Percentiles rank a stretch among this genome's conserved stretches.
phyloP scores from a whole-genome alignment of 2,329 filamentous ascomycete genomes.

The Podosphaera xanthii region DNA sequence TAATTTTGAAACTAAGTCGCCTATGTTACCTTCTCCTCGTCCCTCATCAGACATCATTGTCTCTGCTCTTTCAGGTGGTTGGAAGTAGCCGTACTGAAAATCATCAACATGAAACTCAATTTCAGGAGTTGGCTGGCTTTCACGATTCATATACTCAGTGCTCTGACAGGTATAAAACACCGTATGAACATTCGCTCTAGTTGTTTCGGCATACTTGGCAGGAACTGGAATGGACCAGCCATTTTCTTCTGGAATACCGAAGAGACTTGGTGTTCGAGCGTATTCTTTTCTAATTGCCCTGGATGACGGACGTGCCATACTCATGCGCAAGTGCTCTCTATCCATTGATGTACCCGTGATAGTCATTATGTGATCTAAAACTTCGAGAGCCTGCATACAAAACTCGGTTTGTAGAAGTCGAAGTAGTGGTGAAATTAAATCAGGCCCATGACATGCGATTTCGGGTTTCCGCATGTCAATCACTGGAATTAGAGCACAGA shows the following conservation, averaged over 20 bases:
- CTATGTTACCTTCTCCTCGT: conserved; percentile 48
- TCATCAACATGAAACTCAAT: conserved; percentile 84
- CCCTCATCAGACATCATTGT: conserved; percentile 71
- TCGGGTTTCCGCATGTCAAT: conserved; percentile 86
- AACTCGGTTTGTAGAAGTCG: conserved; percentile 80
- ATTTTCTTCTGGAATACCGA: conserved; percentile 85
- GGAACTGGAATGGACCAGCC: conserved; percentile 93
- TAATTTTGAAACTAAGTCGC: conserved; percentile 60
- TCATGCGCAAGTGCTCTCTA: conserved; percentile 88
- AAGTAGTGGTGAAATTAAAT: conserved; percentile 80
- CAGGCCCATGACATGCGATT: conserved; percentile 74
- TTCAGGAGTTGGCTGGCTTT: conserved; percentile 52
- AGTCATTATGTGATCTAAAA: conserved; percentile 85
- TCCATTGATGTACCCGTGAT: conserved; percentile 85
- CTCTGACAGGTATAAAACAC: conserved; percentile 86
- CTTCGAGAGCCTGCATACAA: conserved; percentile 75
- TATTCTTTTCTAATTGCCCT: conserved; percentile 81
- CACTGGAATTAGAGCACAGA: conserved; percentile 65
- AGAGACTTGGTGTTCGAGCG: conserved; percentile 78
- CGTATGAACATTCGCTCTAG: conserved; percentile 78
- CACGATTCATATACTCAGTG: conserved; percentile 30
- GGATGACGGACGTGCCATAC: conserved; percentile 78
- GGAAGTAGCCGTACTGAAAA: conserved; percentile 42
- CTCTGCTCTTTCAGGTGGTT: conserved; percentile 40
- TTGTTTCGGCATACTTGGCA: conserved; percentile 67